A percentile compares a stretch with the other conserved stretches of the same genome.
Conservation (phyloP, 805 yeast species). For the Priceomyces castillae region DNA sequence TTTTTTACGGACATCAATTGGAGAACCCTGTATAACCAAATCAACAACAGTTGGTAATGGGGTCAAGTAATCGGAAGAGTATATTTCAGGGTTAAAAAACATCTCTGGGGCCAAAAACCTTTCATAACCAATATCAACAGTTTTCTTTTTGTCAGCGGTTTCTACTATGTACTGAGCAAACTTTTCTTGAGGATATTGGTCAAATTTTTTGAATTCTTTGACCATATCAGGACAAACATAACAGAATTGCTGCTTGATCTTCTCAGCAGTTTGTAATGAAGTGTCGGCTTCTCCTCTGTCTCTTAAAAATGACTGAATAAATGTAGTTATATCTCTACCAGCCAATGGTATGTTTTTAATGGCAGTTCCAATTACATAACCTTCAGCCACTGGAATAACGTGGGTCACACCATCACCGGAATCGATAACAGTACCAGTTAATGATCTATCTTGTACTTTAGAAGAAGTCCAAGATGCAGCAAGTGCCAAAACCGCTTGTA, state of each 20-base stretch:
- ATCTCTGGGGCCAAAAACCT: conserved; percentile 98
- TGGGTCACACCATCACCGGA: conserved; percentile 99
- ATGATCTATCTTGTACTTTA: conserved; percentile 89
- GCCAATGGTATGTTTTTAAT: conserved; percentile 98
- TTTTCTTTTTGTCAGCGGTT: conserved; percentile 62
- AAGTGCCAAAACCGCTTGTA: conserved; percentile 95
- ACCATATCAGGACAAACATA: conserved; percentile 98
- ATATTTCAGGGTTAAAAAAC: conserved; percentile 96
- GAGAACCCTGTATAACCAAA: conserved; percentile 89
- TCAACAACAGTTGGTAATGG: conserved; percentile 97
- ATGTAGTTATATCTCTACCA: conserved; percentile 94
- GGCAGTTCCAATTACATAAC: conserved; percentile 96
- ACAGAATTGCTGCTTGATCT: conserved; percentile 94
- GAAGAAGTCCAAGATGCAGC: conserved; percentile 99
- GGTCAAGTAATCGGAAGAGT: conserved; percentile 89
- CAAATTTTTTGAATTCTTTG: conserved; percentile 91
- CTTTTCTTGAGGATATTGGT: conserved; percentile 82
- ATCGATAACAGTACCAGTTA: conserved; percentile 98
- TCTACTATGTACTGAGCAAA: conserved; percentile 92
- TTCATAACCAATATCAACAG: conserved; percentile 95
- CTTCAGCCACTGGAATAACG: conserved; percentile 98
- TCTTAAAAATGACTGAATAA: conserved; percentile 88
- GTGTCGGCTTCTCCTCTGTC: conserved; percentile 97
- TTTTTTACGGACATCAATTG: conserved; percentile 97
- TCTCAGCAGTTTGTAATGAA: conserved; percentile 91